These are phyloP conservation scores for Globisporangium cystogenes DNA, from an alignment of 352 stramenopile species.

Conservation along the genomic window DNA sequence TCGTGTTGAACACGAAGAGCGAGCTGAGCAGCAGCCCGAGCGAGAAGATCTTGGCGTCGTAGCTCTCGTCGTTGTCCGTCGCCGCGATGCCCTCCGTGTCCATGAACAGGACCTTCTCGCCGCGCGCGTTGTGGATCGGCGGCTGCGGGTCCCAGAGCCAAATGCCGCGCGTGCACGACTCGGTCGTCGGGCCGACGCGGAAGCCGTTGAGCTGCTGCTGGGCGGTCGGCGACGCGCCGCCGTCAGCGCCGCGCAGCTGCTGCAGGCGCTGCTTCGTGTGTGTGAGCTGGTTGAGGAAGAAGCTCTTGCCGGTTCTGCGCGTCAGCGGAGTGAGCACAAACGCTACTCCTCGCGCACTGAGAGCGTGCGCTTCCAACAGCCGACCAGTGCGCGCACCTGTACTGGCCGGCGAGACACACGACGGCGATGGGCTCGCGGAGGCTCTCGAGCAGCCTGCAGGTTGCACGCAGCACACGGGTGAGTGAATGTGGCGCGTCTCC, in stretches of 20 bases:
- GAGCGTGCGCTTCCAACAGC: no score
- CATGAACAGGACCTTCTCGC: constrained; percentile 73
- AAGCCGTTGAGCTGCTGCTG: constrained; percentile 28
- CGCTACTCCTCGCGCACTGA: neutral
- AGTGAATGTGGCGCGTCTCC: neutral
- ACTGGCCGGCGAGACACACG: constrained; percentile 75
- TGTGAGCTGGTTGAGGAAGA: constrained; percentile 84
- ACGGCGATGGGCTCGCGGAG: constrained; percentile 70
- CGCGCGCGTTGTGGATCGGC: constrained; percentile 43
- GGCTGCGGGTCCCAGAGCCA: constrained; percentile 76
- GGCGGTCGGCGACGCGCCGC: neutral
- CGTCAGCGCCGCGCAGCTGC: neutral
- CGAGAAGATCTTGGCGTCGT: constrained; percentile 87
- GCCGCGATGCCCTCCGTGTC: constrained; percentile 84
- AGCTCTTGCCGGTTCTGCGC: constrained; percentile 80
- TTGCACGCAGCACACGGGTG: neutral
- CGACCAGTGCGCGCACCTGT: constrained; percentile 60
- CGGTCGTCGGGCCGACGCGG: constrained; percentile 71
- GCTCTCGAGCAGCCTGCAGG: constrained; percentile 50
- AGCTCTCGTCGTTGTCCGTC: constrained; percentile 84
- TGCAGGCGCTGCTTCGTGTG: constrained; percentile 3
- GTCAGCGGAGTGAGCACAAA: neutral
- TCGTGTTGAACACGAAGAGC: constrained; percentile 85
- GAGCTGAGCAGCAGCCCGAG: constrained; percentile 74
- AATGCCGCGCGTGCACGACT: constrained; percentile 83